Percentiles rank a stretch among this genome's conserved stretches.
These are phyloP conservation scores for Aurantiochytrium sp. DNA, from an alignment of 108 stramenopile genomes.

Conservation along the genomic window DNA sequence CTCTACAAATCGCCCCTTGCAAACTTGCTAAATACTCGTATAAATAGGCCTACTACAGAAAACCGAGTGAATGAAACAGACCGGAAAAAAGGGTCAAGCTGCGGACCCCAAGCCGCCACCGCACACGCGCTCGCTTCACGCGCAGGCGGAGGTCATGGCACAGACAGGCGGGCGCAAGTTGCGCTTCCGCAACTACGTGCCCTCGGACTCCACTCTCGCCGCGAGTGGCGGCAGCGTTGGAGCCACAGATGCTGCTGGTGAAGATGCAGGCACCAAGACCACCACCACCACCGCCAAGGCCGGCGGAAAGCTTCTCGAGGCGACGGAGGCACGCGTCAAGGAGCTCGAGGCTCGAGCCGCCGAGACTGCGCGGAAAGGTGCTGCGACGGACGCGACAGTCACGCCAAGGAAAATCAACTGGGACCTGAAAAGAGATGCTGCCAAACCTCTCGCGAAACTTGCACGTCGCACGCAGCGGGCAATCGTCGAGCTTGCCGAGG, in stretches of 20 bases:
- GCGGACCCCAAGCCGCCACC: too few species aligned
- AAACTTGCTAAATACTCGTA: too few species aligned
- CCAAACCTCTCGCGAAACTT: not conserved
- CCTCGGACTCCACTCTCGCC: not conserved
- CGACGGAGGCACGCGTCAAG: too few species aligned
- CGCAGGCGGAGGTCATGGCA: not conserved
- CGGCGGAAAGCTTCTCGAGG: too few species aligned
- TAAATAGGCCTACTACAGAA: too few species aligned
- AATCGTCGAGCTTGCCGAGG: not conserved
- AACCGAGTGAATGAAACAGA: too few species aligned
- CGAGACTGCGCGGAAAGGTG: not conserved
- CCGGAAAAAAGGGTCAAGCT: too few species aligned
- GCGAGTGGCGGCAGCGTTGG: not conserved
- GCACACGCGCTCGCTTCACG: too few species aligned
- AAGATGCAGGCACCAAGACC: too few species aligned
- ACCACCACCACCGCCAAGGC: too few species aligned
- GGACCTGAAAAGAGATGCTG: not conserved
- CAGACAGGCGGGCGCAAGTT: not conserved
- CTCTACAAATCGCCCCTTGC: too few species aligned
- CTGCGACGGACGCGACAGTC: not conserved
- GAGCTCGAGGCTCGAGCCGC: too few species aligned
- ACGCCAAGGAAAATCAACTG: not conserved
- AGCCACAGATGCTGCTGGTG: not conserved
- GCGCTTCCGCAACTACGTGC: not conserved
- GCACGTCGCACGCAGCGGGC: not conserved